Conservation (phyloP, 441 rosid species). For the Sinapis alba region DNA sequence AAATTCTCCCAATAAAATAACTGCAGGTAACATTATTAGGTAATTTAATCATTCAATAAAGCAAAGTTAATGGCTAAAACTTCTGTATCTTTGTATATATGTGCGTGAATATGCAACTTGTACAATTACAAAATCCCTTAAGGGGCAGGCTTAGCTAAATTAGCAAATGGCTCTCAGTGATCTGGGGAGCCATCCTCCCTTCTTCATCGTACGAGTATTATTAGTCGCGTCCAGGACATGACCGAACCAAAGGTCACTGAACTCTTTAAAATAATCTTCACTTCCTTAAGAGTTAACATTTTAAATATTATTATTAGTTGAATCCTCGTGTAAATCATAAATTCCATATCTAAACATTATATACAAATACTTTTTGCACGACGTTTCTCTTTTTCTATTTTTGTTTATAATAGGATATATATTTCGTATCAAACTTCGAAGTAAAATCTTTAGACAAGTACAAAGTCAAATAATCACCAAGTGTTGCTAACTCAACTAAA, state of each 20-base stretch:
- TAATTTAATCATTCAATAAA: background rate
- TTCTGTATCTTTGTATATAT: background rate
- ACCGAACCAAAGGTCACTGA: constrained; percentile 20
- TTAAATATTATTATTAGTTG: constrained; percentile 19
- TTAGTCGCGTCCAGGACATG: constrained; percentile 25
- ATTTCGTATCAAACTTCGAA: background rate
- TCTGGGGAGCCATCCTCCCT: constrained; percentile 19
- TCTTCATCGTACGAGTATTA: constrained; percentile 8
- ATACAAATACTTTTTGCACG: background rate
- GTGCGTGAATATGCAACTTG: background rate
- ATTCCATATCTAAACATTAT: background rate
- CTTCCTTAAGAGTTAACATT: no score
- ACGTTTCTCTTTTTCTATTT: background rate
- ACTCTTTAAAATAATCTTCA: background rate
- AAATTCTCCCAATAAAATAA: background rate
- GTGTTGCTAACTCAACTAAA: background rate
- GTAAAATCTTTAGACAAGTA: background rate
- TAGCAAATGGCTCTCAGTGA: constrained; percentile 25
- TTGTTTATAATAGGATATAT: background rate
- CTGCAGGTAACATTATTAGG: background rate
- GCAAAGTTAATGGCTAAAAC: background rate
- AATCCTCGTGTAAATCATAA: constrained; percentile 30
- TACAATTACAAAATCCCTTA: background rate
- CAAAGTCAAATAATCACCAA: background rate
- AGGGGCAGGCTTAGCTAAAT: constrained; percentile 5